Evolutionary conservation across 176 grass and related monocot genomes (phyloP).

Genomic region (Aegilops sharonensis): DNA sequence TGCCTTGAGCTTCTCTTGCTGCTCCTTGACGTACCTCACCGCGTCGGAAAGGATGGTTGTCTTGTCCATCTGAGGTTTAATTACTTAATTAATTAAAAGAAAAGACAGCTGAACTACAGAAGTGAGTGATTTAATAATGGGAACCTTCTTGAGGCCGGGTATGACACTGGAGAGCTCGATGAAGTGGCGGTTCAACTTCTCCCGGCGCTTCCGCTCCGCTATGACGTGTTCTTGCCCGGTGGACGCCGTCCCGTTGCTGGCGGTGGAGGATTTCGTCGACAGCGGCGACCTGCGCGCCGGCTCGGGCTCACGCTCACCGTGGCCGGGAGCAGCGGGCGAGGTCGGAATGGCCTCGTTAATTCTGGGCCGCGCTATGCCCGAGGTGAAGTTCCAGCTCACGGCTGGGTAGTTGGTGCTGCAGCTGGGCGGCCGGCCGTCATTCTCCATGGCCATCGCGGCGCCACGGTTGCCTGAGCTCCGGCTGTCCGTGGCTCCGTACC

Average conservation of each 20-base stretch:
- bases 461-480: slow-evolving; percentile 35
- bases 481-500: background rate
- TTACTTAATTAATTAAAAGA: too few relatives aligned
- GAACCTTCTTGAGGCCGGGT: slow-evolving; percentile 64
- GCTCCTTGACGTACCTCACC: slow-evolving; percentile 61
- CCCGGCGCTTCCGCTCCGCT: slow-evolving; percentile 59
- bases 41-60: slow-evolving; percentile 41
- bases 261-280: background rate
- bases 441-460: background rate
- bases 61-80: slow-evolving; percentile 52
- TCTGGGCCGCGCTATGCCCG: background rate
- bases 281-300: background rate
- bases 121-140: too few relatives aligned
- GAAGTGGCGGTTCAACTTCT: slow-evolving; percentile 67
- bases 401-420: background rate
- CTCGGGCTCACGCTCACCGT: background rate
- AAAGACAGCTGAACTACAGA: too few relatives aligned
- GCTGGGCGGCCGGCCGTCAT: slow-evolving; percentile 4
- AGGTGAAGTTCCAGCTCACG: slow-evolving; percentile 34
- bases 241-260: slow-evolving; percentile 7
- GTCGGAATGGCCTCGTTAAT: background rate
- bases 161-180: slow-evolving; percentile 66
- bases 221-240: slow-evolving; percentile 45
- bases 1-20: slow-evolving; percentile 50
- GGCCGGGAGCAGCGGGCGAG: background rate